A percentile compares a stretch with the other conserved stretches of the same genome.
phyloP scores from a whole-genome alignment of 306 rosid species.

The Canavalia gladiata region DNA sequence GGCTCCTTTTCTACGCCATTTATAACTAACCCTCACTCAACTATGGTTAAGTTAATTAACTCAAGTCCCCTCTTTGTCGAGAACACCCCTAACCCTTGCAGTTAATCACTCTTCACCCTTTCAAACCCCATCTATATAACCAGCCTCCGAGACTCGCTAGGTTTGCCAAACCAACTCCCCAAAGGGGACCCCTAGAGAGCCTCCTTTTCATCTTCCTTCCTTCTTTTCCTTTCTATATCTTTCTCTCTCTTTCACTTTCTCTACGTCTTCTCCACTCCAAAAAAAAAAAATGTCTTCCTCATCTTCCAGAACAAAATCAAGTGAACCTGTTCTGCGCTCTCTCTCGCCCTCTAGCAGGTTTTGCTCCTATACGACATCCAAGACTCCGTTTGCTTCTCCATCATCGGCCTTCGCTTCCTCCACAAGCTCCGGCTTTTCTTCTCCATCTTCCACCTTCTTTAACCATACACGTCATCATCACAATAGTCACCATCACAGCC shows the following conservation, averaged over 20 bases:
- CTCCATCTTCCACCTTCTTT: conserved; percentile 63
- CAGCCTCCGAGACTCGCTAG: conserved; percentile 76
- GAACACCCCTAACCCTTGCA: background rate
- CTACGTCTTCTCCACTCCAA: background rate
- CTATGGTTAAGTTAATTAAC: conserved; percentile 57
- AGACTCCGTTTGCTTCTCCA: conserved; percentile 57
- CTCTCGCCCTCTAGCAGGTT: conserved; percentile 77
- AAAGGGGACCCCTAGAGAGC: conserved; percentile 50
- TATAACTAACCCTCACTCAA: conserved; percentile 25
- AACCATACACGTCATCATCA: conserved; percentile 28
- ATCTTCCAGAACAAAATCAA: conserved; percentile 64
- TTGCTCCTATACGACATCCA: conserved; percentile 61
- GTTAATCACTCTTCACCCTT: conserved; percentile 53
- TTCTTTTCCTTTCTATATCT: background rate
- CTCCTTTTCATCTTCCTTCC: background rate
- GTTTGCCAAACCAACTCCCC: conserved; percentile 95
- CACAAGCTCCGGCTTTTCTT: conserved; percentile 67
- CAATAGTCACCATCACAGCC: conserved; percentile 41
- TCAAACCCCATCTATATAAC: conserved; percentile 57
- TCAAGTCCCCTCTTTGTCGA: background rate
- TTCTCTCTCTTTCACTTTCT: background rate
- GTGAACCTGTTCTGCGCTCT: conserved; percentile 83
- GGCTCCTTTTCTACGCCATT: background rate
- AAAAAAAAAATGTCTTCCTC: conserved; percentile 62
- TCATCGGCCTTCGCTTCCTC: conserved; percentile 85